These are phyloP conservation scores for Amanita rubescens DNA, from an alignment of 768 basidiomycete genomes.

Conservation along the genomic window DNA sequence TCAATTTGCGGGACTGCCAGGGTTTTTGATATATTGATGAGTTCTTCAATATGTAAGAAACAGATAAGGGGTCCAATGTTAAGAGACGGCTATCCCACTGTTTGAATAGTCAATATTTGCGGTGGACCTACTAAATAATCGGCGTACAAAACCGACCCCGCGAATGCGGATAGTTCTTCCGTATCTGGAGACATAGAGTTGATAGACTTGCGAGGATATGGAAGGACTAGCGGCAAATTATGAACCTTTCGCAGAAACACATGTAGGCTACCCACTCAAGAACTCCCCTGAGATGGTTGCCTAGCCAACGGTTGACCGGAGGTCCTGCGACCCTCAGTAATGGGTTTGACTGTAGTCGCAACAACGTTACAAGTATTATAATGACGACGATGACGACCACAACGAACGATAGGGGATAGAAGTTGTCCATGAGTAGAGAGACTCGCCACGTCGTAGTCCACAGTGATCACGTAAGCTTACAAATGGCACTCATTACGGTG, in stretches of 20 bases:
- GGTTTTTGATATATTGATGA: slow-evolving; percentile 77
- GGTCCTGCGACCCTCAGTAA: slow-evolving; percentile 57
- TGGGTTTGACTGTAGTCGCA: slow-evolving; percentile 30
- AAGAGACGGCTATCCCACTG: slow-evolving; percentile 78
- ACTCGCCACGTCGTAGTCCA: too few species aligned
- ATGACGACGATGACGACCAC: slow-evolving; percentile 3
- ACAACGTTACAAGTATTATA: not conserved
- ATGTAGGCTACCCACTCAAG: slow-evolving; percentile 42
- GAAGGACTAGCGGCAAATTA: slow-evolving; percentile 34
- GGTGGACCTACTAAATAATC: not conserved
- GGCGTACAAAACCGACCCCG: slow-evolving; percentile 60
- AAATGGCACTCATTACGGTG: slow-evolving; percentile 90
- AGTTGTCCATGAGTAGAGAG: not conserved
- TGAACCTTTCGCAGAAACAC: not conserved
- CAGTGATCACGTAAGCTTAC: not conserved
- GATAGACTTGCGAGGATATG: slow-evolving; percentile 46
- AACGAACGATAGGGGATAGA: slow-evolving; percentile 7
- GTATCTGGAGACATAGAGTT: slow-evolving; percentile 46
- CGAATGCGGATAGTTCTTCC: slow-evolving; percentile 66
- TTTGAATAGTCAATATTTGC: not conserved
- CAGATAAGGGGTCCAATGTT: slow-evolving; percentile 71
- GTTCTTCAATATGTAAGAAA: slow-evolving; percentile 69
- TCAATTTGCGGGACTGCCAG: slow-evolving; percentile 65
- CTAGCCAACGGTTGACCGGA: slow-evolving; percentile 39
- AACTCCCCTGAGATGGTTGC: slow-evolving; percentile 45